A percentile compares a stretch with the other conserved stretches of the same genome.
These are phyloP conservation scores for Rutstroemia sp. DNA, from an alignment of 2,329 filamentous ascomycete species.

Conservation along the genomic window DNA sequence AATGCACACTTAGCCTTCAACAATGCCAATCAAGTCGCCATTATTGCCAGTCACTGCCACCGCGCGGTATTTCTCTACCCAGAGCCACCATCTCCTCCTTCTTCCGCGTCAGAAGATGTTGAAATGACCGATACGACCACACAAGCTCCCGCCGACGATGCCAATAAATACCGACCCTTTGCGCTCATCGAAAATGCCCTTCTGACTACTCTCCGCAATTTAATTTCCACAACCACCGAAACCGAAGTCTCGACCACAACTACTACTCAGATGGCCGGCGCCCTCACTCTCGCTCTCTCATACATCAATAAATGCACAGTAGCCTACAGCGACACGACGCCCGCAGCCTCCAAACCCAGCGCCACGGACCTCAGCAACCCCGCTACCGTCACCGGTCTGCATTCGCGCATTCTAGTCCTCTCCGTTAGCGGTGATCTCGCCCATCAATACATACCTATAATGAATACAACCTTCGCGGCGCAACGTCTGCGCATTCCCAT, in stretches of 20 bases:
- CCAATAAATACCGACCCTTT: conserved; percentile 93
- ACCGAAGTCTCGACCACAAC: conserved; percentile 58
- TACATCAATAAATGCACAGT: conserved; percentile 69
- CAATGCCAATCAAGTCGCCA: conserved; percentile 85
- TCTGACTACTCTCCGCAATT: conserved; percentile 61
- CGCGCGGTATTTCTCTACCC: conserved; percentile 89
- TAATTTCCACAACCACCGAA: conserved; percentile 62
- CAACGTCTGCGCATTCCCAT: conserved; percentile 83
- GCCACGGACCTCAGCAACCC: conserved; percentile 15
- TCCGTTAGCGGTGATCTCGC: conserved; percentile 82
- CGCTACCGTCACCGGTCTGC: conserved; percentile 43
- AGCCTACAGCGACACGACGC: conserved; percentile 31
- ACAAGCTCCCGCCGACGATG: conserved; percentile 30
- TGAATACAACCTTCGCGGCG: conserved; percentile 97
- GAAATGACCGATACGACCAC: conserved; percentile 45
- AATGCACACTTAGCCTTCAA: conserved; percentile 94
- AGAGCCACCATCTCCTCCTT: conserved; percentile 35
- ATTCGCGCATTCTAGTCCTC: conserved; percentile 79
- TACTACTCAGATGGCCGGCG: conserved; percentile 84
- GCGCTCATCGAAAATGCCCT: conserved; percentile 78
- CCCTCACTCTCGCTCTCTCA: conserved; percentile 79
- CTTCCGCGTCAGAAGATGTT: conserved; percentile 39
- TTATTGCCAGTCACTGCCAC: conserved; percentile 84
- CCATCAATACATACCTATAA: conserved; percentile 91
- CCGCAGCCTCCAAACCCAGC: conserved; percentile 26